Evolutionary conservation across 192 early-diverging fungal genomes (phyloP), one percentile per base, ranked within the genome.

Genomic region (Rhizophagus sp.): DNA sequence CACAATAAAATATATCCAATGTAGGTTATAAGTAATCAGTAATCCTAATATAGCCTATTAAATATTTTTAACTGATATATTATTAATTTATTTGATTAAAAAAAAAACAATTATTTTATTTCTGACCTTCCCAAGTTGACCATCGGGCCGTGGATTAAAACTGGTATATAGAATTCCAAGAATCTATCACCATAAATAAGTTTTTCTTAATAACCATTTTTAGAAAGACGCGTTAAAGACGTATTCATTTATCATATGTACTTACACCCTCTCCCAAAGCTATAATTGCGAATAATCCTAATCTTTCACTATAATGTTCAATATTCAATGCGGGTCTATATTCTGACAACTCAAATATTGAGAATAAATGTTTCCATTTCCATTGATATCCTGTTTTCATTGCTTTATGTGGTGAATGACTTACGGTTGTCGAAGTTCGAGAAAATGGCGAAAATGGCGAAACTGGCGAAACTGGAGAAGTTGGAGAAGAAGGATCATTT

Each of bases 1-100:
- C 27, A 85, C 84, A 66, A 82, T 78, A 72, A 84, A 85, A 73
- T 85, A 85, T 62, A 85, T 83, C 84, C 84, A 85, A 50, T 85
- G 85, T 24, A 85, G 57, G 22, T 61, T 69, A 49, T 86, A 86
- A 22, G 85, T 77, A 24, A 84, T 72, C 24, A 85, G 24, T 62
- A 85, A 50, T 17, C 84, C 84, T 63, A 82, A 33, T 25, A 80
- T 36, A 9, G 85, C 83, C 69, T 77, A 64, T 34, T 36, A 44
- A 30, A 52, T 61, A 12, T 52, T 24, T 44, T 44, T 10, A 39
- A 19, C 4, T 0, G 15, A 15, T 57, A 57, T 57, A 73, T n/a
- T 7, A 73, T 6, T 1, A 25, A 50, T 15, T 15, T 30, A 44
- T 44, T 44, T 44, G 13, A 50, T 49, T 30, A 5, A 50, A 22